Evolutionary conservation across 108 stramenopile species (phyloP).

Genomic region (Chaetoceros muelleri): DNA sequence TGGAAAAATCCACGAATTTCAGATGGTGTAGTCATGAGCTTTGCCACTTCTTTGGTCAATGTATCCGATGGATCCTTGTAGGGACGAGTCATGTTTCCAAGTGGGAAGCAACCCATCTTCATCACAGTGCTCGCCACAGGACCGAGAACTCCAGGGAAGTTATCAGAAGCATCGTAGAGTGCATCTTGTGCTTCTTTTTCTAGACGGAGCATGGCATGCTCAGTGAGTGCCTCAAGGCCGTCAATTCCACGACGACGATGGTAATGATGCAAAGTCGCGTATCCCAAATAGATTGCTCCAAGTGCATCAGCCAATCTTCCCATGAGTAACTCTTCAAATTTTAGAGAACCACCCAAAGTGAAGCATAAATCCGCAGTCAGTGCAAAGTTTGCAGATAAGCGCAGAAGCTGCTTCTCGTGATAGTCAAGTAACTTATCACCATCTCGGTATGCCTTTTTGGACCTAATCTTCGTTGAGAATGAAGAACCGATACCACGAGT

Average conservation of each 20-base stretch:
- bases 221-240: constrained; percentile 88
- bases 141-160: constrained; percentile 90
- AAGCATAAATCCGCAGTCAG: constrained; percentile 92
- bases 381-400: constrained; percentile 93
- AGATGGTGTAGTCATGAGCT: constrained; percentile 81
- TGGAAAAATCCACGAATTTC: constrained; percentile 72
- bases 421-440: constrained; percentile 72
- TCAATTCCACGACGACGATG: constrained; percentile 76
- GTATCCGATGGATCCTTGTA: constrained; percentile 79
- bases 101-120: constrained; percentile 85
- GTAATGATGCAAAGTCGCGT: constrained; percentile 93
- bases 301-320: constrained; percentile 93
- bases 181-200: constrained; percentile 89
- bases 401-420: constrained; percentile 89
- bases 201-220: constrained; percentile 93
- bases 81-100: constrained; percentile 74
- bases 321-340: constrained; percentile 96
- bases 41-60: constrained; percentile 88
- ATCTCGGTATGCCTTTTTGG: constrained; percentile 82
- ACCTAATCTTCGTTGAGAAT: constrained; percentile 54
- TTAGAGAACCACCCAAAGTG: constrained; percentile 90
- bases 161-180: constrained; percentile 83
- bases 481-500: constrained; percentile 67
- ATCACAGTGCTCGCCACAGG: constrained; percentile 77
- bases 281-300: constrained; percentile 96